Percentiles rank a stretch among this genome's conserved stretches.
phyloP scores from a whole-genome alignment of 176 grass and related monocot genomes.

The Rhynchospora breviuscula region DNA sequence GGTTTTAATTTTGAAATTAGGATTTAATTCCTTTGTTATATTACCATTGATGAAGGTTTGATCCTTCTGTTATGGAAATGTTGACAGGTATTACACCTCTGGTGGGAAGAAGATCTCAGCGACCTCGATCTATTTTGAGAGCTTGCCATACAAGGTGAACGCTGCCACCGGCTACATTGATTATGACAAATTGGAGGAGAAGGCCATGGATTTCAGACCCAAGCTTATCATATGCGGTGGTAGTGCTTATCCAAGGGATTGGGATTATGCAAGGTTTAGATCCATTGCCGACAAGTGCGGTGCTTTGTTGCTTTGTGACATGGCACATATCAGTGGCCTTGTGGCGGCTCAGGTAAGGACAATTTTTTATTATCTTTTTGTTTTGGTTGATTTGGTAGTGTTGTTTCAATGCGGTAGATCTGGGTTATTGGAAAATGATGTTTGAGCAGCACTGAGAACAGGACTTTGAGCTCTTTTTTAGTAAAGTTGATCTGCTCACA shows the following conservation, averaged over 20 bases:
- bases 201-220: constrained; percentile 93
- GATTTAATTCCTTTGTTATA: neutral
- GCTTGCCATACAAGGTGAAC: constrained; percentile 90
- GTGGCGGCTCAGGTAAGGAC: constrained; percentile 73
- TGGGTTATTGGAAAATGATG: neutral
- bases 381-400: constrained; percentile 5
- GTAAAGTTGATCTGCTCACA: neutral
- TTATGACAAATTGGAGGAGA: constrained; percentile 98
- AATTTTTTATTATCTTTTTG: neutral
- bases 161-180: constrained; percentile 56
- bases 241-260: constrained; percentile 95
- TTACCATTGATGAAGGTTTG: neutral
- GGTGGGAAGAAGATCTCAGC: constrained; percentile 97
- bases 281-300: constrained; percentile 89
- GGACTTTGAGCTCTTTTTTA: neutral
- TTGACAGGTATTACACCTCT: constrained; percentile 61
- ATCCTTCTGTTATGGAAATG: neutral
- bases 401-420: neutral
- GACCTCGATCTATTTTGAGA: constrained; percentile 98
- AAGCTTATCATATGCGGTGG: constrained; percentile 98
- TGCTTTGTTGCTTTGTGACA: constrained; percentile 83
- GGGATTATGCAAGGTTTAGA: constrained; percentile 84
- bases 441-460: neutral
- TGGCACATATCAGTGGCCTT: constrained; percentile 99
- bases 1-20: neutral